Conservation (phyloP, 164 flowering plant species). For the Cinnamomum chago region DNA sequence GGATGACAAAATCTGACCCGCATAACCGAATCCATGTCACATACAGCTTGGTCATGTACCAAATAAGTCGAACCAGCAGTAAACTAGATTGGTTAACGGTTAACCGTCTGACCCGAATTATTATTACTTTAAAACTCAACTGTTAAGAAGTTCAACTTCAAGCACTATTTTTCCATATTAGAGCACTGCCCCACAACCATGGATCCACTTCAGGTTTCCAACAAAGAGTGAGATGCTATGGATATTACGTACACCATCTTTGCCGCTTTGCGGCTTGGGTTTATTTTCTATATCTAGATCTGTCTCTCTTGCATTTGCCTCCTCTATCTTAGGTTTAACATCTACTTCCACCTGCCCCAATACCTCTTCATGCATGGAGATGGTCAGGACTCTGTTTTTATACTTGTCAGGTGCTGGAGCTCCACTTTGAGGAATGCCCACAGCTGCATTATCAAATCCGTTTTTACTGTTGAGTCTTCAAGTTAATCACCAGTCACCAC, state of each 20-base stretch:
- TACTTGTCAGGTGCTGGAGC: conserved; percentile 52
- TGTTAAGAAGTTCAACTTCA: too few relatives aligned
- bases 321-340: conserved; percentile 44
- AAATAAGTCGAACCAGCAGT: too few relatives aligned
- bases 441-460: conserved; percentile 52
- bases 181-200: too few relatives aligned
- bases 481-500: conserved; percentile 46
- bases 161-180: too few relatives aligned
- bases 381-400: conserved; percentile 57
- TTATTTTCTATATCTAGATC: conserved; percentile 42
- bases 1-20: too few relatives aligned
- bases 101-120: too few relatives aligned
- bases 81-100: too few relatives aligned
- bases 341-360: conserved; percentile 59
- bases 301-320: conserved; percentile 54
- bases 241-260: neutral
- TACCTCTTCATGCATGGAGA: conserved; percentile 51
- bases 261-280: neutral
- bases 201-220: too few relatives aligned
- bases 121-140: too few relatives aligned
- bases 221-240: neutral
- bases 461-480: conserved; percentile 45
- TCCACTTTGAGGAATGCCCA: conserved; percentile 41
- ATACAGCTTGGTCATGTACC: too few relatives aligned
- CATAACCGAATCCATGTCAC: too few relatives aligned